phyloP scores from a whole-genome alignment of 2,329 filamentous ascomycete species.

The Leptographium galeiforme region DNA sequence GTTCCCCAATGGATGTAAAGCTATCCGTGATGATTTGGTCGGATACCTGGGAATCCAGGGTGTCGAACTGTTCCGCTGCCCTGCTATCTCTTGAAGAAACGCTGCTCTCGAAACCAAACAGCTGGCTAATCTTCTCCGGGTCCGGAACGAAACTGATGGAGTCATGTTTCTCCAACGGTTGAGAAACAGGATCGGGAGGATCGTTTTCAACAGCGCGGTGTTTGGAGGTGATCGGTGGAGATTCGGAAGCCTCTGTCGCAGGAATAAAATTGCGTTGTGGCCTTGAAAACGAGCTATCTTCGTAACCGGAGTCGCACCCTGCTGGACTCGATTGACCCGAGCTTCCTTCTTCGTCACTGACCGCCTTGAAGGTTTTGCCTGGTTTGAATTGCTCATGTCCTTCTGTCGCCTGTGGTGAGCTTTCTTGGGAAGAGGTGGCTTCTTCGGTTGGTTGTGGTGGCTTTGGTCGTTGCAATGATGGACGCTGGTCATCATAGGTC shows the following conservation, averaged over 20 bases:
- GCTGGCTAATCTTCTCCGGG: not conserved
- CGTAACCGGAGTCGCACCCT: not conserved
- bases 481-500: no score
- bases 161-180: not conserved
- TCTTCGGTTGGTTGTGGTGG: no score
- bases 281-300: not conserved
- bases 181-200: not conserved
- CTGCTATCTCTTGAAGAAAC: not conserved
- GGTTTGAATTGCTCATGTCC: no score
- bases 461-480: no score
- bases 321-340: not conserved
- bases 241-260: not conserved
- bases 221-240: no score
- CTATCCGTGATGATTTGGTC: slow-evolving; percentile 37
- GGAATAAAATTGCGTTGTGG: not conserved
- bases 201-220: not conserved
- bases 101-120: not conserved
- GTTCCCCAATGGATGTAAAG: slow-evolving; percentile 41
- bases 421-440: not conserved
- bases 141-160: not conserved
- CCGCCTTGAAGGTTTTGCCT: no score
- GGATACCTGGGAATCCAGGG: slow-evolving; percentile 20
- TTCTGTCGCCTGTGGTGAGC: no score
- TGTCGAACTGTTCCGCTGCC: not conserved
- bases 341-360: no score